Evolutionary conservation across 2,329 filamentous ascomycete genomes (phyloP).

Genomic region (Cladorrhinum sp.): DNA sequence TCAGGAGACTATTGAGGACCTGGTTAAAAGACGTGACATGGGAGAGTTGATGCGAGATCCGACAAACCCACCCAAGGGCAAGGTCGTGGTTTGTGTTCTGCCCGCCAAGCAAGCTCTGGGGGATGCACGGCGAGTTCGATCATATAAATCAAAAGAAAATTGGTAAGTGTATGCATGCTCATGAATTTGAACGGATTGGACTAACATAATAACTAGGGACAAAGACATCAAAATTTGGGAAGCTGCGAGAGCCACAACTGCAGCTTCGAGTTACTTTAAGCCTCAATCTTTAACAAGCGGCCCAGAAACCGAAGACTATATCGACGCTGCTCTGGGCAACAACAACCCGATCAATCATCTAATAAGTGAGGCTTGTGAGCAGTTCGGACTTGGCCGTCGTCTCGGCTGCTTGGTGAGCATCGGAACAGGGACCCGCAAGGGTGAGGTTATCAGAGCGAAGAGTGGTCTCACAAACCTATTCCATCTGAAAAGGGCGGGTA

Average conservation of each 20-base stretch:
- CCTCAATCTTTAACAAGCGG: conserved; percentile 37
- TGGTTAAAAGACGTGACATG: conserved; percentile 20
- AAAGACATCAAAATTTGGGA: conserved; percentile 39
- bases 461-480: not conserved
- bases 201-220: no score
- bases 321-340: conserved; percentile 41
- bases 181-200: no score
- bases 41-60: conserved; percentile 27
- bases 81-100: conserved; percentile 31
- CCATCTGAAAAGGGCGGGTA: not conserved
- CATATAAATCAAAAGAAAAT: no score
- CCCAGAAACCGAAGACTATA: conserved; percentile 28
- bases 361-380: conserved; percentile 29
- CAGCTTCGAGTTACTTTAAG: conserved; percentile 40
- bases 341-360: conserved; percentile 43
- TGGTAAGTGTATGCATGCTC: no score
- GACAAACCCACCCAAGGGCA: conserved; percentile 20
- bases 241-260: conserved; percentile 42
- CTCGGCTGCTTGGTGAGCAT: conserved; percentile 34
- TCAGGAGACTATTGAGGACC: conserved; percentile 28
- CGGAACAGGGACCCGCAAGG: conserved; percentile 30
- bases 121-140: no score
- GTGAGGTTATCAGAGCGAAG: not conserved
- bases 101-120: conserved; percentile 16
- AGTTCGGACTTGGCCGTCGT: conserved; percentile 25